Evolutionary conservation across 1,284 basidiomycete species (phyloP).

Genomic region (Apiotrichum montevideense): DNA sequence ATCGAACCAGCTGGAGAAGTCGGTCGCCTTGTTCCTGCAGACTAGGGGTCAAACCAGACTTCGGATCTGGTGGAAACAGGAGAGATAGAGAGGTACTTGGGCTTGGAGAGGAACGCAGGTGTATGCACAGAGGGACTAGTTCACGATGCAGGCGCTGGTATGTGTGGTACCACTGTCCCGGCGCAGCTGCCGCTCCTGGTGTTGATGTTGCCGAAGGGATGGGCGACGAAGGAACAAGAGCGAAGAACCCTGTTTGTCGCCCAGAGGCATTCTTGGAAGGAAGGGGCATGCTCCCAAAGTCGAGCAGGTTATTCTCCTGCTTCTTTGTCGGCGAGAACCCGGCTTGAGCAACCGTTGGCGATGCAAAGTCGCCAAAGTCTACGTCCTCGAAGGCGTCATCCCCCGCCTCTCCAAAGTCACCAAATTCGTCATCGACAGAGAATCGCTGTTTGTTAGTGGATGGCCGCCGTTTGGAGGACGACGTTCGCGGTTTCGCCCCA

Average conservation of each 20-base stretch:
- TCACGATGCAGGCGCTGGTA: constrained; percentile 38
- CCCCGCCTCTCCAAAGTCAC: constrained; percentile 35
- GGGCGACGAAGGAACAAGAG: constrained; percentile 28
- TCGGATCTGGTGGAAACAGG: constrained; percentile 53
- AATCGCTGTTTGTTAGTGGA: constrained; percentile 17
- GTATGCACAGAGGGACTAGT: constrained; percentile 33
- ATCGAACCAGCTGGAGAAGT: constrained; percentile 45
- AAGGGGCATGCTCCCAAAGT: constrained; percentile 46
- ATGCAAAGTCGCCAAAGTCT: constrained; percentile 78
- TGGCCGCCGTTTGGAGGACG: not conserved
- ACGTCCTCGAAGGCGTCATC: constrained; percentile 54
- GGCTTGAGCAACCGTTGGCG: constrained; percentile 30
- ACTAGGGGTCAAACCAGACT: constrained; percentile 23
- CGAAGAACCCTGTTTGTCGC: constrained; percentile 45
- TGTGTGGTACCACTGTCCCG: constrained; percentile 33
- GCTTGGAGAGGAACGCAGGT: constrained; percentile 52
- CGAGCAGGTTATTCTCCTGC: constrained; percentile 38
- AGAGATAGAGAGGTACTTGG: constrained; percentile 53
- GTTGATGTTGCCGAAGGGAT: not conserved
- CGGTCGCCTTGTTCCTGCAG: constrained; percentile 29
- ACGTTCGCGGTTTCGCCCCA: not conserved
- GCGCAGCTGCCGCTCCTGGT: not conserved
- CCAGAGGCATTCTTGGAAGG: constrained; percentile 27
- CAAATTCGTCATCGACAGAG: constrained; percentile 34
- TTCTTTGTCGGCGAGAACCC: constrained; percentile 28